Percentiles rank a stretch among this genome's conserved stretches.
phyloP scores from a whole-genome alignment of 257 asterid species.

The Jasminum sambac region DNA sequence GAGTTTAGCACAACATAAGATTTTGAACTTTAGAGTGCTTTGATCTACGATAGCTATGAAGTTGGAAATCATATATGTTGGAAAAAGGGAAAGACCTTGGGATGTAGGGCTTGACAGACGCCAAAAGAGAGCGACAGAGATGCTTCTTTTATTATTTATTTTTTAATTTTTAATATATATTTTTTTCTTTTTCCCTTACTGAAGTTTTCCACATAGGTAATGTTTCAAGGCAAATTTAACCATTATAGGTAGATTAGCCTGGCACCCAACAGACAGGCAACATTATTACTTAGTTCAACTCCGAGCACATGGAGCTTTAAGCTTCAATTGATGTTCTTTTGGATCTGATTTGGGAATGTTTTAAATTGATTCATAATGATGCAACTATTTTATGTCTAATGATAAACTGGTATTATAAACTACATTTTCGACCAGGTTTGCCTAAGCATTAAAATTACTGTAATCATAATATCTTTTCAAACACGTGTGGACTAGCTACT shows the following conservation, averaged over 20 bases:
- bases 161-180: too few species aligned
- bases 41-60: neutral
- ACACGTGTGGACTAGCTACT: neutral
- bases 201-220: neutral
- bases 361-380: slow-evolving; percentile 4
- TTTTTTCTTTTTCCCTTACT: too few species aligned
- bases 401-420: slow-evolving; percentile 1
- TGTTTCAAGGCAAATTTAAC: neutral
- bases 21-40: slow-evolving; percentile 2
- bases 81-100: neutral
- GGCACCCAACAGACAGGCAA: neutral
- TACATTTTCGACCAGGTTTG: neutral
- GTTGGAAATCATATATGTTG: slow-evolving; percentile 20
- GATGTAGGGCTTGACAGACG: neutral
- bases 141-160: too few species aligned
- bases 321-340: neutral
- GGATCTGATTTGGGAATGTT: neutral
- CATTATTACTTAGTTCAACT: neutral
- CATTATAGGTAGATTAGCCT: neutral
- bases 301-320: neutral
- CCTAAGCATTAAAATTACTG: neutral
- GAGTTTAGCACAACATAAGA: neutral
- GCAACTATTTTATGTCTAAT: neutral
- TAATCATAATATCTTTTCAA: neutral
- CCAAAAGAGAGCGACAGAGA: neutral